Conservation (phyloP, 441 rosid genomes). For the Eruca vesicaria region DNA sequence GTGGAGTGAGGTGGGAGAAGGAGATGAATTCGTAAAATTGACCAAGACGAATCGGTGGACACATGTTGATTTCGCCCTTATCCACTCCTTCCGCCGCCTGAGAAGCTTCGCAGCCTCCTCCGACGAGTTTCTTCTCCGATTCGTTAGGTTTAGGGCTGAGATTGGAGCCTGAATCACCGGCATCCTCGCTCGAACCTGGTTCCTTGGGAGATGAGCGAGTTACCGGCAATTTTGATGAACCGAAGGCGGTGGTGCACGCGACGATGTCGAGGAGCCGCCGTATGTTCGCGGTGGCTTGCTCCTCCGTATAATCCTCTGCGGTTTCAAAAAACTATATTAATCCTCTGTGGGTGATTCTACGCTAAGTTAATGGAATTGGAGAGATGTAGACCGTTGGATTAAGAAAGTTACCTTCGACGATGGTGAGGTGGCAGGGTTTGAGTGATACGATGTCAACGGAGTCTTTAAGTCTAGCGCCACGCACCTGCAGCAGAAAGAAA, state of each 20-base stretch:
- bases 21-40: conserved; percentile 78
- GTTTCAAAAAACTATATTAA: background rate
- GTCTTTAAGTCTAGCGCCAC: conserved; percentile 66
- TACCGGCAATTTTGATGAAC: conserved; percentile 48
- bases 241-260: conserved; percentile 67
- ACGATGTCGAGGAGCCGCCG: conserved; percentile 76
- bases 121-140: conserved; percentile 16
- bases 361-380: background rate
- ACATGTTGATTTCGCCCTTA: conserved; percentile 56
- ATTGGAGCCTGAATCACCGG: conserved; percentile 23
- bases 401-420: conserved; percentile 45
- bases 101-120: conserved; percentile 4
- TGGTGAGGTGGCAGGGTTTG: conserved; percentile 68
- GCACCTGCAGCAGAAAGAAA: conserved; percentile 42
- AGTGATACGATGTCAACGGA: conserved; percentile 64
- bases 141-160: conserved; percentile 35
- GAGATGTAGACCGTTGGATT: conserved; percentile 29
- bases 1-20: conserved; percentile 64
- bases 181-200: conserved; percentile 41
- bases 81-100: conserved; percentile 30
- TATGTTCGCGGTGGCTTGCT: conserved; percentile 53
- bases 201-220: conserved; percentile 39
- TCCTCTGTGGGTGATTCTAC: background rate
- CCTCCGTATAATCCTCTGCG: conserved; percentile 74
- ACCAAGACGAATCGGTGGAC: conserved; percentile 71